Base-by-base conservation (phyloP, 2,329 filamentous ascomycete genomes). In the Xylaria sp. region DNA sequence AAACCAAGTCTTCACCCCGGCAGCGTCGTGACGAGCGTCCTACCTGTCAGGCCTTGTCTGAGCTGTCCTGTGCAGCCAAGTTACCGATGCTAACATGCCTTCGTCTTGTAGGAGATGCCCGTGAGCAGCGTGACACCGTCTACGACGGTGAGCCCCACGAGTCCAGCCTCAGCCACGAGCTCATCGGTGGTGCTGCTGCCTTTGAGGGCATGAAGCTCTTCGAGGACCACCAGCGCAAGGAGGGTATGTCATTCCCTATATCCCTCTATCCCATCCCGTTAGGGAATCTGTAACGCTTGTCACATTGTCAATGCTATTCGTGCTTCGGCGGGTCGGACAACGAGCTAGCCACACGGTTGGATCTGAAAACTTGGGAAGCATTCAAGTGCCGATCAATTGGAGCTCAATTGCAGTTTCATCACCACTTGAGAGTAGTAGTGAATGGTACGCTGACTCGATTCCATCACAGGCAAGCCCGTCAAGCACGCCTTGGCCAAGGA, bases 141-240 rank as follows among this genome's bases (percentile, higher is more conserved):
- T 76, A 81, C 69, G 67, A 74, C 47, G 71, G 71, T 55, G 62
- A 74, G 55, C 66, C 66, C 60, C 80, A 90, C 76, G 76, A 90
- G 75, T 79, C 81, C 68, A 82, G 82, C 71, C 76, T 90, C 70
- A 82, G 83, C 67, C 90, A 93, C 76, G 89, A 94, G 78, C 71
- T 90, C 52, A 72, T 92, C 58, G 89, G 86, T 65, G 89, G 89
- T 63, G 90, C 85, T 59, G 90, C 89, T 59, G 85, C 87, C 63
- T 93, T 93, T 72, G 87, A 84, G 65, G 90, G 86, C 68, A 89
- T 93, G 83, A 91, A 91, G 80, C 78, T 86, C 19, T 92, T 86
- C 69, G 89, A 92, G 76, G 86, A 92, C 74, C 79, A 83, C 68
- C 88, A 92, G 78, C 86, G 88, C 69, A 79, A 76, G 59, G 79